phyloP scores from a whole-genome alignment of 139 green algal genomes.

The Dunaliella sp. region DNA sequence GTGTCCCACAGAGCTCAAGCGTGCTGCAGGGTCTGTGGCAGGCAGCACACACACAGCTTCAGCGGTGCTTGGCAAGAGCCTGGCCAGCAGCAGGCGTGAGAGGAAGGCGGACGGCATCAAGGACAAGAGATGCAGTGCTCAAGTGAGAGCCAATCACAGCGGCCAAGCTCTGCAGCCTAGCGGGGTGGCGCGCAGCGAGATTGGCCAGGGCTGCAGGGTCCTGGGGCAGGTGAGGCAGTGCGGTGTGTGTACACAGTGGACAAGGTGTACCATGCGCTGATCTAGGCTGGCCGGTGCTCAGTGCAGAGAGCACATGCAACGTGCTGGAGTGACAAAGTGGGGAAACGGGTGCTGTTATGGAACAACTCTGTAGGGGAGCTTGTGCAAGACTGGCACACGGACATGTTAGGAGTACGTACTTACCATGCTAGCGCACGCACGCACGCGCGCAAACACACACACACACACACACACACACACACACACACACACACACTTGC shows the following conservation, averaged over 20 bases:
- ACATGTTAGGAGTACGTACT: too few species aligned
- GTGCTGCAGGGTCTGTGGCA: neutral
- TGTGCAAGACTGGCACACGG: neutral
- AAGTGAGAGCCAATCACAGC: neutral
- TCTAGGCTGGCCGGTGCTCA: too few species aligned
- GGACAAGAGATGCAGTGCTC: neutral
- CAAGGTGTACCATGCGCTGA: too few species aligned
- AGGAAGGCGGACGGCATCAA: too few species aligned
- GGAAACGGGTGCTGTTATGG: too few species aligned
- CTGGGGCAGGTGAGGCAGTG: neutral
- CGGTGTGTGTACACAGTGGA: neutral
- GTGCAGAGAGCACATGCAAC: too few species aligned
- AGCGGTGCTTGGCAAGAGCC: too few species aligned
- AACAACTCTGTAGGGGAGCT: neutral
- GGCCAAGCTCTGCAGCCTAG: neutral
- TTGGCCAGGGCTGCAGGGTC: neutral
- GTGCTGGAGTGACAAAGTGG: too few species aligned
- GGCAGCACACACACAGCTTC: neutral
- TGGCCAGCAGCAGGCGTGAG: too few species aligned
- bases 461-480: neutral
- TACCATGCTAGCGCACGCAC: too few species aligned
- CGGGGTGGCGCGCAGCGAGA: neutral
- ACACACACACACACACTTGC: neutral
- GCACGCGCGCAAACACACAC: neutral
- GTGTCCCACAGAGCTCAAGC: neutral